These are phyloP conservation scores for Diaporthe sp. DNA, from an alignment of 2,329 filamentous ascomycete species.

Conservation along the genomic window DNA sequence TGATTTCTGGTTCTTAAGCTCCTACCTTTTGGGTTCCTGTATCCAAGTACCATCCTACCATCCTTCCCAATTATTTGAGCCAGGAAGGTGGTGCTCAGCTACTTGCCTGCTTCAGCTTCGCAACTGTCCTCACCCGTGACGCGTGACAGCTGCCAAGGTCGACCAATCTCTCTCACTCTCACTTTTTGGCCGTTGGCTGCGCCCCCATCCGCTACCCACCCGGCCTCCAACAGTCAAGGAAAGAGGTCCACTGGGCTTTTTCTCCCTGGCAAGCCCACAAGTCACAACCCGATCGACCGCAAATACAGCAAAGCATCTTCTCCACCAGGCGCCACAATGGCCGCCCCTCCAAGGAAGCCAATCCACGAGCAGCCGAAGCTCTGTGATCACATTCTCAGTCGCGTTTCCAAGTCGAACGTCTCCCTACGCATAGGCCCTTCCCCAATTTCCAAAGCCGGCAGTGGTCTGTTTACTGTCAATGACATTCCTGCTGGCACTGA, in stretches of 20 bases:
- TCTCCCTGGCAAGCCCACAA: not conserved
- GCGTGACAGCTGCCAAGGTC: not conserved
- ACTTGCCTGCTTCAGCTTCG: conserved; percentile 1
- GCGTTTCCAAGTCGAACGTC: not conserved
- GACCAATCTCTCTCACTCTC: not conserved
- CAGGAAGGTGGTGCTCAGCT: conserved; percentile 11
- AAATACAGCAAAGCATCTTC: not conserved
- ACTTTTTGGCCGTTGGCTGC: not conserved
- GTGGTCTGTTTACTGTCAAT: conserved; percentile 44
- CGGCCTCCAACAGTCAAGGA: rapidly evolving
- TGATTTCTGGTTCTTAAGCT: not conserved
- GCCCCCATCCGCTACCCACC: too few relatives aligned
- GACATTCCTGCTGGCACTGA: conserved; percentile 43
- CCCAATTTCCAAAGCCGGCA: conserved; percentile 41
- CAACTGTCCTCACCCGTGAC: not conserved
- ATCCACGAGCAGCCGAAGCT: conserved; percentile 35
- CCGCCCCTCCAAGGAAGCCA: not conserved
- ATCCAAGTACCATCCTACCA: too few relatives aligned
- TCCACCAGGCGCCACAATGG: conserved; percentile 26
- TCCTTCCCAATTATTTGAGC: too few relatives aligned
- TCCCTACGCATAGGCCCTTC: conserved; percentile 37
- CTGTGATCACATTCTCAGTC: conserved; percentile 30
- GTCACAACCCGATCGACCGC: not conserved
- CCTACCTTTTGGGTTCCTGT: not conserved
- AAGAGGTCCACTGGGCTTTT: not conserved